Conservation (phyloP, 2,329 filamentous ascomycete genomes). For the Bretziella fagacearum region DNA sequence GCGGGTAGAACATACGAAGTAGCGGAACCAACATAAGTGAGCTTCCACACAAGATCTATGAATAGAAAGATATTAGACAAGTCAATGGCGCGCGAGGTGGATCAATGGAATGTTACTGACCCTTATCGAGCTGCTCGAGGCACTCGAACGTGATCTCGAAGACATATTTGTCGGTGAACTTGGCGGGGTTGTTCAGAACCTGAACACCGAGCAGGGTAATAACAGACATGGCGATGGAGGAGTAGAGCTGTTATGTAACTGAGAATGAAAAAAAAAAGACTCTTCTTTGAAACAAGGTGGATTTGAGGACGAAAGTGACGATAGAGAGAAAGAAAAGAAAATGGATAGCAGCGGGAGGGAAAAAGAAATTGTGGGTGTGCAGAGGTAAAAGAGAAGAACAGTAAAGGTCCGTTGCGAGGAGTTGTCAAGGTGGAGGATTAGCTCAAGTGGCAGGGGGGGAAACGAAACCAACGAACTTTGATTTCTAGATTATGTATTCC, state of each 20-base stretch:
- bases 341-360: neutral
- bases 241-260: neutral
- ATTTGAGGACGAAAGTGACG: slow-evolving; percentile 2
- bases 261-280: neutral
- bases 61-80: slow-evolving; percentile 16
- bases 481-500: neutral
- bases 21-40: slow-evolving; percentile 96
- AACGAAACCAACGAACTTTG: slow-evolving; percentile 7
- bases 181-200: slow-evolving; percentile 91
- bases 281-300: slow-evolving; percentile 2
- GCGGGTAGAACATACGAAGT: slow-evolving; percentile 54
- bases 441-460: slow-evolving; percentile 1
- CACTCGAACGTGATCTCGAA: slow-evolving; percentile 99
- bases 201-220: slow-evolving; percentile 91
- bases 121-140: slow-evolving; percentile 83
- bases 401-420: slow-evolving; percentile 1
- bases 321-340: slow-evolving; percentile 5
- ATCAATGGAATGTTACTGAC: slow-evolving; percentile 27
- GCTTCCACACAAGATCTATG: slow-evolving; percentile 93
- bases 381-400: slow-evolving; percentile 3
- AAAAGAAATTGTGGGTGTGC: neutral
- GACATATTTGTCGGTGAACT: slow-evolving; percentile 82
- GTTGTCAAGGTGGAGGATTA: slow-evolving; percentile 3
- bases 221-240: slow-evolving; percentile 55
- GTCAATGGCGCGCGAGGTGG: neutral